A percentile compares a stretch with the other conserved stretches of the same genome.
These are phyloP conservation scores for Quercus bicolor DNA, from an alignment of 306 rosid species.

Conservation along the genomic window DNA sequence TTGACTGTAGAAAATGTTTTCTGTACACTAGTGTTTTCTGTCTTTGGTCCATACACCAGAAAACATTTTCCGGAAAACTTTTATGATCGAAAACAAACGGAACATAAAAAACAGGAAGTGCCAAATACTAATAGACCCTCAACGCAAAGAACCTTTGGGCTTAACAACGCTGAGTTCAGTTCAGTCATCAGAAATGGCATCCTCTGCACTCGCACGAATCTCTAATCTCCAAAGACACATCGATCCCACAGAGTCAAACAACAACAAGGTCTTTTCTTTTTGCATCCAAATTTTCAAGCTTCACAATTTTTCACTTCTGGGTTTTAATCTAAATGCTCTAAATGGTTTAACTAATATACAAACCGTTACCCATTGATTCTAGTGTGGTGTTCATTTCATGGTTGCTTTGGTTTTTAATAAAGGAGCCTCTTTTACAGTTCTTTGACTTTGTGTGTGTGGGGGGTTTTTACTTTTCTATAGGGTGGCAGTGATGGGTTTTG, in stretches of 20 bases:
- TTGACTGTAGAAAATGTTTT: no score
- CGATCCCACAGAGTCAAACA: constrained; percentile 18
- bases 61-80: no score
- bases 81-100: no score
- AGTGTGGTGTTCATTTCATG: neutral
- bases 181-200: constrained; percentile 28
- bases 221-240: constrained; percentile 57
- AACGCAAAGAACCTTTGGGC: neutral
- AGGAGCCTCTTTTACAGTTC: neutral
- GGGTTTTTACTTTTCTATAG: constrained; percentile 11
- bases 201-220: constrained; percentile 50
- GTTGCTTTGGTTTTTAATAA: neutral
- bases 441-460: neutral
- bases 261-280: constrained; percentile 13
- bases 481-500: constrained; percentile 9
- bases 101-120: no score
- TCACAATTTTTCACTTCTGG: neutral
- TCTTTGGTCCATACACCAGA: no score
- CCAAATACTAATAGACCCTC: no score
- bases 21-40: no score
- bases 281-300: neutral
- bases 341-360: neutral
- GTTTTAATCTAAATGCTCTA: neutral
- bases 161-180: neutral
- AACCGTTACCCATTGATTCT: neutral